Evolutionary conservation across 1,284 basidiomycete genomes (phyloP).

Genomic region (Farysia itapuensis): DNA sequence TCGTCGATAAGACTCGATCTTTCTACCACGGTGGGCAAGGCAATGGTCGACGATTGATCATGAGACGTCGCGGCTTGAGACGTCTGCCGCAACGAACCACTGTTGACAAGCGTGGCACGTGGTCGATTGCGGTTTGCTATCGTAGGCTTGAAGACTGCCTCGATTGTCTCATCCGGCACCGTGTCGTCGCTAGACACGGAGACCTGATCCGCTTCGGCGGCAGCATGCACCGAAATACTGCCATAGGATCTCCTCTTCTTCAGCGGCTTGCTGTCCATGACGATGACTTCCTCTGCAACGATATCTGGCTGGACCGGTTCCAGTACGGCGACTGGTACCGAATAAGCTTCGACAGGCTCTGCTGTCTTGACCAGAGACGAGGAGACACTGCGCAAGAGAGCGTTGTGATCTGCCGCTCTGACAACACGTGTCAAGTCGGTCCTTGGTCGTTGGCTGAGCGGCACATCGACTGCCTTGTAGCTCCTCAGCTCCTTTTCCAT

Average conservation of each 20-base stretch:
- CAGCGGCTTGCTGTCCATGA: conserved; percentile 14
- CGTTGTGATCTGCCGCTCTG: conserved; percentile 12
- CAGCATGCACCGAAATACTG: conserved; percentile 22
- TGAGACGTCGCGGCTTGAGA: not conserved
- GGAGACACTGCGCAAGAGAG: conserved; percentile 18
- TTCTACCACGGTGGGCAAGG: not conserved
- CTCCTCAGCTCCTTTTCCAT: conserved; percentile 12
- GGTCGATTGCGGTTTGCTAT: conserved; percentile 11
- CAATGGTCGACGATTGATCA: not conserved
- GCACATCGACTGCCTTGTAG: conserved; percentile 29
- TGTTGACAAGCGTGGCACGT: conserved; percentile 30
- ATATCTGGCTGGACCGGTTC: not conserved
- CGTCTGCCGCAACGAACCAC: conserved; percentile 15
- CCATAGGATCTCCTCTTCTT: conserved; percentile 35
- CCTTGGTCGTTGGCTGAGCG: conserved; percentile 21
- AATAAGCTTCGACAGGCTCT: not conserved
- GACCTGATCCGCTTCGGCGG: conserved; percentile 3
- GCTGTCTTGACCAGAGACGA: not conserved
- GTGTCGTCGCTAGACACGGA: conserved; percentile 5
- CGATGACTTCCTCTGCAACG: not conserved
- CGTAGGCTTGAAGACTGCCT: conserved; percentile 1
- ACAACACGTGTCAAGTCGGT: conserved; percentile 18
- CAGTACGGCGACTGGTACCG: not conserved
- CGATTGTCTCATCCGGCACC: not conserved
- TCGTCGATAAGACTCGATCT: not conserved